Evolutionary conservation across 129 eudicot genomes (phyloP).

Genomic region (Arctium minus): DNA sequence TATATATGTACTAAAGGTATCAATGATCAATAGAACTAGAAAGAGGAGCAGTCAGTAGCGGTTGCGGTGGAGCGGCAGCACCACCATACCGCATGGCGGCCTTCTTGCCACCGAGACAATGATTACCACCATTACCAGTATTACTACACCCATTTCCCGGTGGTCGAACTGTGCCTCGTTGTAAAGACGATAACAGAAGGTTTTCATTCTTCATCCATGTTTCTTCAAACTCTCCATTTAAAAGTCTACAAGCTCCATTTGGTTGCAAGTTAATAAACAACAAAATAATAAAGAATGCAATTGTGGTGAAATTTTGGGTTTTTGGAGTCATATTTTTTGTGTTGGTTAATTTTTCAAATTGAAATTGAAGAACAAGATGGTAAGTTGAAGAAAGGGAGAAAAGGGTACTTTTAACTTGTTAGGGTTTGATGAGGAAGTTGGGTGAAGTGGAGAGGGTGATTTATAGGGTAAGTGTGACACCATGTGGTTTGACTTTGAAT

Average conservation of each 20-base stretch:
- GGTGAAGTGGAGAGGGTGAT: neutral
- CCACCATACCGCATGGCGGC: neutral
- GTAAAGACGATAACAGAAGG: slow-evolving; percentile 31
- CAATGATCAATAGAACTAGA: slow-evolving; percentile 2
- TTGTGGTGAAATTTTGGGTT: neutral
- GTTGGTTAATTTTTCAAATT: neutral
- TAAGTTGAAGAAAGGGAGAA: neutral
- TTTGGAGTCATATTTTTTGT: slow-evolving; percentile 9
- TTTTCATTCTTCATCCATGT: slow-evolving; percentile 23
- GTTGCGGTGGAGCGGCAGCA: neutral
- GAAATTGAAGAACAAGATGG: neutral
- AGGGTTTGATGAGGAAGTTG: slow-evolving; percentile 6
- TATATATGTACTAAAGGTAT: neutral
- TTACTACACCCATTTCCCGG: slow-evolving; percentile 22
- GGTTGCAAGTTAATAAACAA: slow-evolving; percentile 9
- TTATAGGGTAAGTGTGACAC: slow-evolving; percentile 15
- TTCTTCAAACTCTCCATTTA: slow-evolving; percentile 26
- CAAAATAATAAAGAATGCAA: neutral
- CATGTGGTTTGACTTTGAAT: slow-evolving; percentile 6
- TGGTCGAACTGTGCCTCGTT: neutral
- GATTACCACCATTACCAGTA: slow-evolving; percentile 12
- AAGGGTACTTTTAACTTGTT: neutral
- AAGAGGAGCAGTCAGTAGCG: neutral
- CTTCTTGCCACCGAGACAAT: slow-evolving; percentile 12
- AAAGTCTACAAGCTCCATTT: slow-evolving; percentile 30